These are phyloP conservation scores for Plasmodium vivax DNA, from an alignment of 169 alveolate genomes.

Conservation along the genomic window DNA sequence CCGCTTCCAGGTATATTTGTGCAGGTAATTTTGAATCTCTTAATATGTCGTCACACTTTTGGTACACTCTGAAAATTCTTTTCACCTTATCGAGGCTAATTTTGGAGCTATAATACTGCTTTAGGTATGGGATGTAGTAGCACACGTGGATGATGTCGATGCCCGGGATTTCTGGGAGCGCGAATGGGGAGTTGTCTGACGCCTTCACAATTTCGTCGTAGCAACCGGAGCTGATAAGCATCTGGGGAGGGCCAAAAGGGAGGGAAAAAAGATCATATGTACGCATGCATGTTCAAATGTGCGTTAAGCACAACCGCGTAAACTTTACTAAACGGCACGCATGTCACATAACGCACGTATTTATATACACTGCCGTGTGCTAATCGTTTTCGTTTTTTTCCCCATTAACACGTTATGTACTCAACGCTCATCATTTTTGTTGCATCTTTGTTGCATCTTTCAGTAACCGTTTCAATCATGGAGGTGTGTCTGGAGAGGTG, in stretches of 20 bases:
- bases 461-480: constrained; percentile 73
- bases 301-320: background rate
- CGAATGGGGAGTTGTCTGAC: constrained; percentile 73
- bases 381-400: background rate
- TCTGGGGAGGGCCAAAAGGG: constrained; percentile 27
- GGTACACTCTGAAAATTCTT: constrained; percentile 53
- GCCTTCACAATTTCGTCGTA: constrained; percentile 76
- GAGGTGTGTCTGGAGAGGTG: constrained; percentile 79
- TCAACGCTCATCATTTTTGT: background rate
- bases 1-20: constrained; percentile 64
- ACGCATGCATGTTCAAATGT: background rate
- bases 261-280: background rate
- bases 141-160: constrained; percentile 65
- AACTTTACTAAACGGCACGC: background rate
- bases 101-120: constrained; percentile 71
- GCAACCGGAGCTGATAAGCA: constrained; percentile 77
- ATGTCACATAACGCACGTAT: background rate
- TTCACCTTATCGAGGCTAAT: constrained; percentile 30
- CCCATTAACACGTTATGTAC: background rate
- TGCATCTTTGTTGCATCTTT: background rate
- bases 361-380: background rate
- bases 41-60: constrained; percentile 71
- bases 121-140: constrained; percentile 66
- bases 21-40: constrained; percentile 63
- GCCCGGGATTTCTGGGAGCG: constrained; percentile 54